Conservation (phyloP, 2,329 filamentous ascomycete genomes). For the Nemania bipapillata region DNA sequence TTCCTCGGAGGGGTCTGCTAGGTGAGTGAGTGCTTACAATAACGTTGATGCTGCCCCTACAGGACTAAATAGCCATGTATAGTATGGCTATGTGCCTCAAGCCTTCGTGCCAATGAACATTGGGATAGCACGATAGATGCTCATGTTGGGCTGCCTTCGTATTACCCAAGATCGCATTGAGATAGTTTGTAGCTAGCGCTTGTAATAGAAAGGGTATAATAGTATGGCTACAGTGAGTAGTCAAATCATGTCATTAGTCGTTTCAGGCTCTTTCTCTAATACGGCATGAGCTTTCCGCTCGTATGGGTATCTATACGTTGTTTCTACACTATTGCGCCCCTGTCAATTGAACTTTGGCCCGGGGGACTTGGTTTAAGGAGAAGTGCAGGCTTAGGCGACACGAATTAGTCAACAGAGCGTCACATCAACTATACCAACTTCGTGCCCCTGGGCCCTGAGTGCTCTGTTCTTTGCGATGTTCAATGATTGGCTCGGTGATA, state of each 20-base stretch:
- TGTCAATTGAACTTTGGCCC: not conserved
- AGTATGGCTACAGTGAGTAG: not conserved
- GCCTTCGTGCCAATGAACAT: no score
- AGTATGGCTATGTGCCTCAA: no score
- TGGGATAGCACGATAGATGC: no score
- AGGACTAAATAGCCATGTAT: no score
- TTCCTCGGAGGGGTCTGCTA: no score
- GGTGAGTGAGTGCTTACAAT: no score
- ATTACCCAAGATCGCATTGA: not conserved
- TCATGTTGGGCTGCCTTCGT: no score
- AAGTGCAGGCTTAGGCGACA: not conserved
- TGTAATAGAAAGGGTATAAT: not conserved
- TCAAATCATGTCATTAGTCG: slow-evolving; percentile 19
- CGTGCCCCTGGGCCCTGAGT: slow-evolving; percentile 63
- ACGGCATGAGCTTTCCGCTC: slow-evolving; percentile 21
- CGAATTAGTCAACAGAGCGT: not conserved
- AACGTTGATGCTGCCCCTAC: no score
- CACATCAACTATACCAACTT: slow-evolving; percentile 72
- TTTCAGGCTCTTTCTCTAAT: slow-evolving; percentile 10
- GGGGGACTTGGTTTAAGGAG: not conserved
- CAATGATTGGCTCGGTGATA: slow-evolving; percentile 83
- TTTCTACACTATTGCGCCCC: slow-evolving; percentile 19
- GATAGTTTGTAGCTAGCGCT: not conserved
- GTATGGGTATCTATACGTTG: slow-evolving; percentile 21
- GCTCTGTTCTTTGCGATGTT: slow-evolving; percentile 75